Base-by-base conservation (phyloP, 1,139 yeast genomes). In the Suhomyces taliae region DNA sequence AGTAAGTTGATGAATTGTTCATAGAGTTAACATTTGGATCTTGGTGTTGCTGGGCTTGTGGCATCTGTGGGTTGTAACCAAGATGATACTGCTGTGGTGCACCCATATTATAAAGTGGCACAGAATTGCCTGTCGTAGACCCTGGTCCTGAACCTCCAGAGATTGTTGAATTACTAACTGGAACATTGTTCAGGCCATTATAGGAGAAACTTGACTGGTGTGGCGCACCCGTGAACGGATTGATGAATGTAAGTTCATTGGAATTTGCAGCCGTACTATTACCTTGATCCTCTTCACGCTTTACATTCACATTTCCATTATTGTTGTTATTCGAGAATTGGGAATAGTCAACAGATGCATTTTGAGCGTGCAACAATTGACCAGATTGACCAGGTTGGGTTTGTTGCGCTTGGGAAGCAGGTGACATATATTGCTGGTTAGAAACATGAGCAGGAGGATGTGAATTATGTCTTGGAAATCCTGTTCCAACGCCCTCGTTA, bases 181-280 rank as follows among this genome's bases (percentile, higher is more conserved):
- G 43, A 15, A 38, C 37, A 12, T 27, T 26, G 15, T 32, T 41
- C 27, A 33, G 50, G 27, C 43, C 46, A 11, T 43, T 49, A 39
- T 43, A 47, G 31, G 49, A 40, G 24, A 49, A 44, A 15, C 33
- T 45, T 9, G 47, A 43, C 29, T 49, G 54, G 32, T 51, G 54
- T 10, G 52, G 48, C 8, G 50, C 49, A 6, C 55, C 55, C 5
- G 55, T 48, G 35, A 53, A 51, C 1, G 55, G 56, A 33, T 53
- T 51, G 19, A 46, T 52, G 27, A 53, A 51, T 1, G 51, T 48
- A 19, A 52, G 40, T 31, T 50, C 55, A 31, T 40, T 49, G 7
- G 45, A 36, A 33, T 37, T 36, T 26, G 43, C 43, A 26, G 40
- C 45, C 4, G 35, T 14, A 35, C 8, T 33, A 10, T 29, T 32